Evolutionary conservation across 148 eudicot species (phyloP), one percentile per base, ranked within the genome.

Genomic region (Chenopodium formosanum): DNA sequence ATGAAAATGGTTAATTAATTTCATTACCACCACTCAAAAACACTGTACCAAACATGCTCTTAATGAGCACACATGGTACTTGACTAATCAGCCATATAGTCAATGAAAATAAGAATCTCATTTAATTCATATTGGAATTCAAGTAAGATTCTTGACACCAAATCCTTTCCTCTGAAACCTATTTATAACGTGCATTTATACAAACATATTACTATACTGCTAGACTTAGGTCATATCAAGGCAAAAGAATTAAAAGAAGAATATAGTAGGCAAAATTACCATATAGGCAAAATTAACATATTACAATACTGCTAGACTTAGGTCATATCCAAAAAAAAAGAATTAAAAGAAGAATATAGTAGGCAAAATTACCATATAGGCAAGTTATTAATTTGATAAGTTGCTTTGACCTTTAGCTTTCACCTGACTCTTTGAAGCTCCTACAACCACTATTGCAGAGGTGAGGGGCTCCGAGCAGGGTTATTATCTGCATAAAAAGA

Each of bases 391-490:
- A 52, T 29, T 65, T 53, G 79, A 23, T 34, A 52, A 78, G 56
- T 73, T 66, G 60, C 76, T 73, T 79, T 13, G 73, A 80, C 71
- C 19, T 23, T 52, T 2, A 29, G 62, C 53, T 74, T 78, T 20
- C 73, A 46, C 84, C 79, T 60, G 53, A 53, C 56, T 34, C 53
- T 80, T 80, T 60, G 73, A 74, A 85, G 79, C 84, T 81, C 87
- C 82, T 78, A 46, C 71, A 27, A 68, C 82, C 84, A 53, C 87
- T 62, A 69, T 63, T 50, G 32, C 78, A 77, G 68, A 78, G 82
- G 76, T 37, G 31, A 85, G 81, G 74, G 79, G 79, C 82, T 81
- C 25, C 62, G 63, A 77, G 87, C 79, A 78, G 70, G 70, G 20
- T 46, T 77, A 67, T 64, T 81, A 70, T 27, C 77, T 74, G 77